Evolutionary conservation across 345 rosid species (phyloP).

Genomic region (Angophora floribunda): DNA sequence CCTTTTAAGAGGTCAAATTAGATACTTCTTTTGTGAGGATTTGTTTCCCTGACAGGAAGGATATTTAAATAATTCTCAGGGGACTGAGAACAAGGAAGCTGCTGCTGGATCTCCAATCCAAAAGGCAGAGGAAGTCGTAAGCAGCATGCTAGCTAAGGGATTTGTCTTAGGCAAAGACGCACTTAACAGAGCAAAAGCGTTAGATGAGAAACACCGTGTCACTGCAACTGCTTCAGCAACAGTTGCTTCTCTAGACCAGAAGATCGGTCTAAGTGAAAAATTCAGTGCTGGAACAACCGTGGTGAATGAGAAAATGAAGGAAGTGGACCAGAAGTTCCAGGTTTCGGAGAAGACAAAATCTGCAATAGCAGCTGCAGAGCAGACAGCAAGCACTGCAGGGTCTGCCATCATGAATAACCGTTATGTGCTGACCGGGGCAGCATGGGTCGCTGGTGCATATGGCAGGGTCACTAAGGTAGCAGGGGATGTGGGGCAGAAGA

Average conservation of each 20-base stretch:
- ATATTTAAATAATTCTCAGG: constrained; percentile 22
- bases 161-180: constrained; percentile 85
- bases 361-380: constrained; percentile 77
- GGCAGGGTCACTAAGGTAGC: constrained; percentile 18
- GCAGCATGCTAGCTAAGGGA: constrained; percentile 86
- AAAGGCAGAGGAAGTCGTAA: constrained; percentile 92
- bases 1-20: neutral
- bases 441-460: constrained; percentile 18
- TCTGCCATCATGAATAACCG: constrained; percentile 79
- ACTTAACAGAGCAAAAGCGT: constrained; percentile 59
- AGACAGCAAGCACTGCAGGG: constrained; percentile 74
- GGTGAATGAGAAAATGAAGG: constrained; percentile 70
- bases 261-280: constrained; percentile 63
- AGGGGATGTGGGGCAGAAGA: constrained; percentile 17
- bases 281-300: constrained; percentile 5
- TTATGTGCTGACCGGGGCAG: constrained; percentile 8
- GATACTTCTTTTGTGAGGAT: neutral
- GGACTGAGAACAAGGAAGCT: constrained; percentile 16
- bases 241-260: constrained; percentile 70
- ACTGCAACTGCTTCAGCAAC: constrained; percentile 74
- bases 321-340: constrained; percentile 84
- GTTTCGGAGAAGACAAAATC: constrained; percentile 87
- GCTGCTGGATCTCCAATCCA: constrained; percentile 45
- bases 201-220: constrained; percentile 74
- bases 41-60: neutral